phyloP scores from a whole-genome alignment of 441 rosid species.

The Gossypium davidsonii region DNA sequence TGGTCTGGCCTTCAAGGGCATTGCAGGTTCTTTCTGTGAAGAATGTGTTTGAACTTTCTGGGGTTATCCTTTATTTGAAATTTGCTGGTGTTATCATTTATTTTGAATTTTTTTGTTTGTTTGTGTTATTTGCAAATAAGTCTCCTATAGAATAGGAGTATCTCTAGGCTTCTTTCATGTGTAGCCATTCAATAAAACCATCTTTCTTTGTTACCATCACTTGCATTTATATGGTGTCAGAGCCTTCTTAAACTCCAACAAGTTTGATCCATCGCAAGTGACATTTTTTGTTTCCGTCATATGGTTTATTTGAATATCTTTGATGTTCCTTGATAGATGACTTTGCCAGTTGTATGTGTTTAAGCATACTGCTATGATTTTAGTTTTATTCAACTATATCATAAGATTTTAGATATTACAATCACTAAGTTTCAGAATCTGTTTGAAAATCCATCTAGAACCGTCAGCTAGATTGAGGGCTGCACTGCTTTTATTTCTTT shows the following conservation, averaged over 20 bases:
- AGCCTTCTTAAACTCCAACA: too few species aligned
- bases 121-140: too few species aligned
- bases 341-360: background rate
- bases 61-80: too few species aligned
- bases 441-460: background rate
- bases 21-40: background rate
- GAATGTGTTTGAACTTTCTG: too few species aligned
- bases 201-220: too few species aligned
- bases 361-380: background rate
- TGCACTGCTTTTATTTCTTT: background rate
- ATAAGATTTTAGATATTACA: conserved; percentile 2
- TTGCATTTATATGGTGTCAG: too few species aligned
- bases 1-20: conserved; percentile 13
- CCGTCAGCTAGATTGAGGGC: background rate
- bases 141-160: too few species aligned
- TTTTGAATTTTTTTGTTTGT: too few species aligned
- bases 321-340: background rate
- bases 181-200: too few species aligned
- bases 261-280: too few species aligned
- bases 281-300: background rate
- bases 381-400: background rate
- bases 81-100: too few species aligned
- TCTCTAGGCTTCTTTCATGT: too few species aligned
- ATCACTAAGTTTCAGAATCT: background rate
- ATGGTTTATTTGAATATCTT: background rate